Percentiles rank a stretch among this genome's conserved stretches.
Conservation (phyloP, 2,329 filamentous ascomycete species). For the Colletotrichum tanaceti region DNA sequence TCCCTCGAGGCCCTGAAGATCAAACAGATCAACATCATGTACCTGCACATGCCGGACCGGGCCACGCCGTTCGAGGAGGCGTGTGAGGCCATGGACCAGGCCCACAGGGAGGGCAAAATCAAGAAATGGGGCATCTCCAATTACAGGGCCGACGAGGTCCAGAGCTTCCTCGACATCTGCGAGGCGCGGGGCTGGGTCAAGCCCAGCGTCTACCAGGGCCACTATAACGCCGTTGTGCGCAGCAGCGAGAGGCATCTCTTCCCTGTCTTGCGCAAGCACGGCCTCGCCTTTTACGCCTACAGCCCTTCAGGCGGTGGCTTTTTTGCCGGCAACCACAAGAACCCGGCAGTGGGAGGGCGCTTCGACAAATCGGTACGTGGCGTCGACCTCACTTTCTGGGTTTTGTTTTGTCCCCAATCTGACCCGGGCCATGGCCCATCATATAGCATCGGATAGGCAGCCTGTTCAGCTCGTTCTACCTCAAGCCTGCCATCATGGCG, state of each 20-base stretch:
- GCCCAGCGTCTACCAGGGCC: slow-evolving; percentile 4
- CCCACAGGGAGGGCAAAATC: neutral
- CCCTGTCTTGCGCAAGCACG: slow-evolving; percentile 4
- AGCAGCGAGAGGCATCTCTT: neutral
- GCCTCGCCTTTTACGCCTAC: neutral
- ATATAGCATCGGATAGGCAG: too few species aligned
- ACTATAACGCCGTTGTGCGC: slow-evolving; percentile 8
- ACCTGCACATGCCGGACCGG: neutral
- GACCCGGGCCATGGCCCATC: too few species aligned
- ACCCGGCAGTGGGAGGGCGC: too few species aligned
- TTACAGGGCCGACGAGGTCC: slow-evolving; percentile 2
- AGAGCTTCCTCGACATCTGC: slow-evolving; percentile 4
- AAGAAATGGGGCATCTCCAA: neutral
- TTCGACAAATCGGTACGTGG: too few species aligned
- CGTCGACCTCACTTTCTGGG: too few species aligned
- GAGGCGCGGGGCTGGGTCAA: neutral
- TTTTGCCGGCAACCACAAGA: too few species aligned
- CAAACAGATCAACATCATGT: neutral
- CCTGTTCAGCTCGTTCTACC: neutral
- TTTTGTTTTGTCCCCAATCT: too few species aligned
- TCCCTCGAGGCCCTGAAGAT: neutral
- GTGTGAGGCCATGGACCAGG: neutral
- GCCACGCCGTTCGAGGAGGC: neutral
- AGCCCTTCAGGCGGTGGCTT: neutral
- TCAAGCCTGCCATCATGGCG: neutral